Percentiles rank a stretch among this genome's conserved stretches.
phyloP scores from a whole-genome alignment of 2,329 filamentous ascomycete genomes.

The Amauroascus niger region DNA sequence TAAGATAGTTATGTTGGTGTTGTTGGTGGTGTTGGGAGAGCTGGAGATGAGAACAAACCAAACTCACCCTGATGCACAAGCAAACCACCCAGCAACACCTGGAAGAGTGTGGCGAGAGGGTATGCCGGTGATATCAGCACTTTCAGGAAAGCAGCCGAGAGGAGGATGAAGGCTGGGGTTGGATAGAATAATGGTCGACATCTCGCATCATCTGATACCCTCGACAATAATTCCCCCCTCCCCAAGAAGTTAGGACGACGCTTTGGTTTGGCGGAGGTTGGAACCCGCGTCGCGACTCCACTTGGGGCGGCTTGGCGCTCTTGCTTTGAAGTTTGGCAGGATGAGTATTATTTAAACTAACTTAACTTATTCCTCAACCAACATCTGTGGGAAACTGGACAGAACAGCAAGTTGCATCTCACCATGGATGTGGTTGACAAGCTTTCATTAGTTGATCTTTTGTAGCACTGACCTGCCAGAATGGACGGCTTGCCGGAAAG shows the following conservation, averaged over 20 bases:
- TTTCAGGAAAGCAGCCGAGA: background rate
- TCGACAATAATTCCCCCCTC: background rate
- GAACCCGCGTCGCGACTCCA: conserved; percentile 3
- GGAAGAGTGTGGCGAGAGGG: no score
- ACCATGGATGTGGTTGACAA: no score
- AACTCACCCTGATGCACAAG: background rate
- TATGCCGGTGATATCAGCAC: background rate
- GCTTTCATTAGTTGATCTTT: no score
- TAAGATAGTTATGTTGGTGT: background rate
- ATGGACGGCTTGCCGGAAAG: no score
- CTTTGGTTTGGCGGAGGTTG: background rate
- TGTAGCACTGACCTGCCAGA: no score
- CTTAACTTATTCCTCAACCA: no score
- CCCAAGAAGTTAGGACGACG: background rate
- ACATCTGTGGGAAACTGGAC: no score
- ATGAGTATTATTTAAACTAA: no score
- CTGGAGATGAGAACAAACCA: conserved; percentile 1
- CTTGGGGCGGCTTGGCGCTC: background rate
- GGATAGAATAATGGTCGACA: background rate
- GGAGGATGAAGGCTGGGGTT: background rate
- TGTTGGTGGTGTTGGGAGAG: background rate
- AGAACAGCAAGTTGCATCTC: no score
- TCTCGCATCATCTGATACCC: conserved; percentile 9
- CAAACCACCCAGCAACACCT: background rate
- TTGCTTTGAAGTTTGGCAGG: no score